Conservation (phyloP, 2,329 filamentous ascomycete species). For the Neonectria coccinea region DNA sequence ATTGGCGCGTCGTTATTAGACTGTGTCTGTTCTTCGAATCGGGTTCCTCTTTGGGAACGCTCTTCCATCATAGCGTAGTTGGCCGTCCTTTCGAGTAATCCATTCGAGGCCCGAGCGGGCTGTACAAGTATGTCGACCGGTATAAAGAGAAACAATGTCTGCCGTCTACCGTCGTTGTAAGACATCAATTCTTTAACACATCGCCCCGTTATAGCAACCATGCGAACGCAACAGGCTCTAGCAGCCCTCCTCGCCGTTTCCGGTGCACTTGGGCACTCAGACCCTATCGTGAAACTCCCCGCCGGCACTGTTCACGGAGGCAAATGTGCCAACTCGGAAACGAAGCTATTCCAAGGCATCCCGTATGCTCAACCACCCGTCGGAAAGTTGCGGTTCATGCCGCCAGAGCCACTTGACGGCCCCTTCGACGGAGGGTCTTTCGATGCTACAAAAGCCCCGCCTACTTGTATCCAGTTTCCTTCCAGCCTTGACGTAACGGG, state of each 20-base stretch:
- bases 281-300: constrained; percentile 4
- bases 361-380: constrained; percentile 37
- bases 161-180: not conserved
- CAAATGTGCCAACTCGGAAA: constrained; percentile 4
- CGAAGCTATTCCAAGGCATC: constrained; percentile 32
- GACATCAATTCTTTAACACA: not conserved
- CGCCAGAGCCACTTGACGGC: constrained; percentile 23
- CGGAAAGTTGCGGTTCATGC: constrained; percentile 30
- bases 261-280: not conserved
- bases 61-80: not conserved
- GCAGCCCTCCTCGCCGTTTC: not conserved
- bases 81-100: not conserved
- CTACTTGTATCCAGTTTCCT: constrained; percentile 29
- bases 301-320: constrained; percentile 14
- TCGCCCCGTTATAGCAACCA: not conserved
- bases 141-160: not conserved
- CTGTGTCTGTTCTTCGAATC: not conserved
- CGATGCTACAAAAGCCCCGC: constrained; percentile 27
- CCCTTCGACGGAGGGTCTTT: constrained; percentile 12
- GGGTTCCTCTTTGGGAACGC: not conserved
- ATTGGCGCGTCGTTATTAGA: not conserved
- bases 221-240: not conserved
- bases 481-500: constrained; percentile 16
- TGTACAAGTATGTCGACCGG: not conserved
- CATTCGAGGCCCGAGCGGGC: not conserved